Conservation (phyloP, 106 monocot genomes). For the Dactylorhiza incarnata region DNA sequence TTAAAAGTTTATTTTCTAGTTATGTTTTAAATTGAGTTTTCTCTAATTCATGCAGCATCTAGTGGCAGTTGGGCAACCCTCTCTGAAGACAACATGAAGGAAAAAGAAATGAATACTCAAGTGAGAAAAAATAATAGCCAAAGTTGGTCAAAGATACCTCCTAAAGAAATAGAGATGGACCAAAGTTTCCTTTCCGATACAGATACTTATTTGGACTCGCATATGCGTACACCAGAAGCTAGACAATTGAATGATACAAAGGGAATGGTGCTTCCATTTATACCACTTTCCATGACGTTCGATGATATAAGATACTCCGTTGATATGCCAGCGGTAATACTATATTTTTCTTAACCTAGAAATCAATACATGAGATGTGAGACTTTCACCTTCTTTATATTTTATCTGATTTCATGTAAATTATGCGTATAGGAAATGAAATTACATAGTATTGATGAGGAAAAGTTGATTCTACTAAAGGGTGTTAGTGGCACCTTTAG, state of each 20-base stretch:
- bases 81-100: background rate
- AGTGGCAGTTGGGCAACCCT: background rate
- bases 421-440: conserved; percentile 23
- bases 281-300: conserved; percentile 17
- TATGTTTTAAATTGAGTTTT: background rate
- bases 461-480: conserved; percentile 19
- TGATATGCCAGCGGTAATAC: conserved; percentile 21
- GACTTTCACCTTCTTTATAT: background rate
- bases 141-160: background rate
- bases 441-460: conserved; percentile 14
- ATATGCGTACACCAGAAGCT: background rate
- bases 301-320: conserved; percentile 23
- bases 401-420: background rate
- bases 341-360: background rate
- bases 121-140: background rate
- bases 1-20: background rate
- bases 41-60: background rate
- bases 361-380: background rate
- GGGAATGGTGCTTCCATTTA: conserved; percentile 24
- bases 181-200: background rate
- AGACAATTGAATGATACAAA: background rate
- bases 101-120: background rate
- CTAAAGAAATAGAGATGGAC: background rate
- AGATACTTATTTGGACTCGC: background rate
- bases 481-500: conserved; percentile 30